Evolutionary conservation across 225 moss, liverwort and hornwort species (phyloP).

Genomic region (Sphagnum contortum): DNA sequence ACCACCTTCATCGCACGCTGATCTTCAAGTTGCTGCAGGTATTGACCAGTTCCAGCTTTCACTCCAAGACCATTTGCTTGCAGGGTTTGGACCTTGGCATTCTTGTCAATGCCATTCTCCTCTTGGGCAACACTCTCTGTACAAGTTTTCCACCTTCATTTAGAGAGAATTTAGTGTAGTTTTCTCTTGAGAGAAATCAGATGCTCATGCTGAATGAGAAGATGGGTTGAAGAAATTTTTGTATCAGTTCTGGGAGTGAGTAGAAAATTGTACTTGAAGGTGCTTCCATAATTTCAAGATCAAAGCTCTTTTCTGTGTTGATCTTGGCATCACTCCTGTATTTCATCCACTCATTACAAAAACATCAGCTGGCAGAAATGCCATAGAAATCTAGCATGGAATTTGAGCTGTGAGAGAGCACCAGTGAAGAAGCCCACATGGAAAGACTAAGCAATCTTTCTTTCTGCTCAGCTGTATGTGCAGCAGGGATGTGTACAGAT

Average conservation of each 20-base stretch:
- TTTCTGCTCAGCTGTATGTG: too few relatives aligned
- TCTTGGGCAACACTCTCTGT: not conserved
- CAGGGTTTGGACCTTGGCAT: slow-evolving; percentile 2
- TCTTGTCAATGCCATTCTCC: not conserved
- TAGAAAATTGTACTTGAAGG: slow-evolving; percentile 11
- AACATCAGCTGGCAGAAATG: too few relatives aligned
- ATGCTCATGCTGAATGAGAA: too few relatives aligned
- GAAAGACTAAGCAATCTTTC: too few relatives aligned
- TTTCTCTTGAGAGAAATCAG: too few relatives aligned
- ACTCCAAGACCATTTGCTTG: slow-evolving; percentile 6
- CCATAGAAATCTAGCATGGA: not conserved
- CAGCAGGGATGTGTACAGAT: too few relatives aligned
- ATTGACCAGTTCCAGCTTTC: slow-evolving; percentile 62
- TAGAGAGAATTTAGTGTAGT: too few relatives aligned
- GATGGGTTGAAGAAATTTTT: too few relatives aligned
- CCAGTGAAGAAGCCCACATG: not conserved
- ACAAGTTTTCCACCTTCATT: not conserved
- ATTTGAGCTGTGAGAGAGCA: not conserved
- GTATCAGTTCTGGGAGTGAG: too few relatives aligned
- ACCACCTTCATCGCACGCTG: slow-evolving; percentile 72
- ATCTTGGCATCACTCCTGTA: too few relatives aligned
- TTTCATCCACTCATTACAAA: too few relatives aligned
- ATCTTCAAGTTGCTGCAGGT: slow-evolving; percentile 47
- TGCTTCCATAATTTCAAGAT: slow-evolving; percentile 31
- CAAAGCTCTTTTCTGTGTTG: not conserved